Evolutionary conservation across 78 protist genomes (phyloP).

Genomic region (Blattamonas nauphoetae): DNA sequence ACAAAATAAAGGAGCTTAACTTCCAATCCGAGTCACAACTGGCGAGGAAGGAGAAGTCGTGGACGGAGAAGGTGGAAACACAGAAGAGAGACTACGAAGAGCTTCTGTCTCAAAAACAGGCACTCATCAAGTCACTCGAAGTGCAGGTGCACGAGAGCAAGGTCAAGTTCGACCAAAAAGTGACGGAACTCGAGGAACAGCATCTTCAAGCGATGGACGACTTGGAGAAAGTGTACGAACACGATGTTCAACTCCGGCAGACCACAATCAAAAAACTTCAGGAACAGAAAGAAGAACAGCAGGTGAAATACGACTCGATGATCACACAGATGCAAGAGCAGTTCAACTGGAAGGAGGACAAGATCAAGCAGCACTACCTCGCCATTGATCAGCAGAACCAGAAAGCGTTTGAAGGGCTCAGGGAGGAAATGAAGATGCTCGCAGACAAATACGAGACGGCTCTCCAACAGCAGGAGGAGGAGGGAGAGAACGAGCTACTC

Average conservation of each 20-base stretch:
- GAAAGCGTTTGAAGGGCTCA: slow-evolving; percentile 9
- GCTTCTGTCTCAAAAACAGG: not conserved
- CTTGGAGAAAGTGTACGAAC: not conserved
- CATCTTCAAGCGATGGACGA: not conserved
- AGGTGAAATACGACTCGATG: not conserved
- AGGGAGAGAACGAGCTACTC: not conserved
- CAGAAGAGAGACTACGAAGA: not conserved
- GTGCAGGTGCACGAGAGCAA: not conserved
- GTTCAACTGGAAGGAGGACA: not conserved
- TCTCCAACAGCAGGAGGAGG: not conserved
- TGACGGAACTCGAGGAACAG: not conserved
- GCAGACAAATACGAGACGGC: slow-evolving; percentile 1
- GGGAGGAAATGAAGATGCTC: not conserved
- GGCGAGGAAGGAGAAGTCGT: not conserved
- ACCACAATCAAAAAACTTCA: not conserved
- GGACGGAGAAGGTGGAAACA: not conserved
- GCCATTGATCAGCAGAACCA: slow-evolving; percentile 4
- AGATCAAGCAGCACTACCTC: slow-evolving; percentile 5
- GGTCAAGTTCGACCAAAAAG: not conserved
- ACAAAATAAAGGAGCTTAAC: not conserved
- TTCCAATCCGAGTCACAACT: not conserved
- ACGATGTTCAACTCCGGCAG: not conserved
- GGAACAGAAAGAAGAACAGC: slow-evolving; percentile 3
- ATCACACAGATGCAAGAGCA: not conserved
- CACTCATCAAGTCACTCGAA: not conserved